A percentile compares a stretch with the other conserved stretches of the same genome.
These are phyloP conservation scores for Naganishia vishniacii DNA, from an alignment of 768 basidiomycete species.

Conservation along the genomic window DNA sequence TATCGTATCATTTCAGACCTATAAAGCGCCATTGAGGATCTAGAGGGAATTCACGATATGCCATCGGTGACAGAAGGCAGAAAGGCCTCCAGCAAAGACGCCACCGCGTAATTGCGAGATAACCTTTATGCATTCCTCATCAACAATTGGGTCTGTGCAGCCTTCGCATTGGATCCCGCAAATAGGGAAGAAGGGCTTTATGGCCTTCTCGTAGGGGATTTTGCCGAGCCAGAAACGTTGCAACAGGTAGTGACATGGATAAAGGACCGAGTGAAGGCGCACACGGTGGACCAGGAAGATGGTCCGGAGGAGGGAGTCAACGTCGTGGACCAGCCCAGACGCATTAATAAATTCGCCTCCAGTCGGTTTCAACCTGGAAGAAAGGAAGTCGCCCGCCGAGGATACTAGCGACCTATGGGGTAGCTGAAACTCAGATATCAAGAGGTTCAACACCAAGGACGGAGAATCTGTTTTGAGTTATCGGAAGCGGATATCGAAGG, in stretches of 20 bases:
- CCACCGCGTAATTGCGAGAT: background rate
- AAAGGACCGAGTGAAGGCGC: background rate
- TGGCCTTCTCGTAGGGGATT: background rate
- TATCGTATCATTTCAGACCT: background rate
- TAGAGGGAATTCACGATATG: background rate
- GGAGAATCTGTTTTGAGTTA: background rate
- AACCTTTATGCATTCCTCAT: background rate
- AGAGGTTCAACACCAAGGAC: background rate
- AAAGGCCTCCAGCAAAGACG: background rate
- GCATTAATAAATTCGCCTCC: constrained; percentile 3
- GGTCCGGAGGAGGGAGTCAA: background rate
- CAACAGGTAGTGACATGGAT: background rate
- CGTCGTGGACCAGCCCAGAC: background rate
- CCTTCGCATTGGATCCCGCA: background rate
- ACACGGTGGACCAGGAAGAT: background rate
- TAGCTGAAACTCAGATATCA: background rate
- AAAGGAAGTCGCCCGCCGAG: background rate
- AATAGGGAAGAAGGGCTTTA: background rate
- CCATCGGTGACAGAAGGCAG: background rate
- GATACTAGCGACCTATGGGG: background rate
- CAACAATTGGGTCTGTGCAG: constrained; percentile 1
- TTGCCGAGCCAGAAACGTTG: background rate
- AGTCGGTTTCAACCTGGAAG: background rate
- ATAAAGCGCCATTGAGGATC: background rate
- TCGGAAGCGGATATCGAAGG: background rate